A percentile compares a stretch with the other conserved stretches of the same genome.
Evolutionary conservation across 2,329 filamentous ascomycete genomes (phyloP).

Genomic region (Sphaerulina musiva): DNA sequence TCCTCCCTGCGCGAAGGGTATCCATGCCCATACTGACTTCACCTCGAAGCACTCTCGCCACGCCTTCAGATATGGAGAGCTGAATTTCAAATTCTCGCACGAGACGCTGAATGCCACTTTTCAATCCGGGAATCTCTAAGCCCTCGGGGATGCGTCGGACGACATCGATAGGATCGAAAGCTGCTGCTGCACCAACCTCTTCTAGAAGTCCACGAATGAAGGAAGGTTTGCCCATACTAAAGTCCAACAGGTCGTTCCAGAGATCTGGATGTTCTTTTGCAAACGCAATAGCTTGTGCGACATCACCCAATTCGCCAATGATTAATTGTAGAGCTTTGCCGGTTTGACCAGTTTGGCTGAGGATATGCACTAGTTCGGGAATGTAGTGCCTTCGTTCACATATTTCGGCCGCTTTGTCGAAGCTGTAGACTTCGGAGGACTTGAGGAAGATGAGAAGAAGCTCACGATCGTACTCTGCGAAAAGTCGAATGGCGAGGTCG

Average conservation of each 20-base stretch:
- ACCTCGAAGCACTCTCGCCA: constrained; percentile 75
- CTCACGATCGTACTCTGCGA: constrained; percentile 72
- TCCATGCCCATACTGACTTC: constrained; percentile 84
- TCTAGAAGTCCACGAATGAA: constrained; percentile 91
- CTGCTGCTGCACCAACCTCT: constrained; percentile 73
- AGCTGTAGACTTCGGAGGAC: constrained; percentile 73
- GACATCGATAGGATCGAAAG: constrained; percentile 81
- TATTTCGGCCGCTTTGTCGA: constrained; percentile 68
- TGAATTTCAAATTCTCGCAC: constrained; percentile 96
- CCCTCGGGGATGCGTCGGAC: constrained; percentile 88
- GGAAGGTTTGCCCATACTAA: constrained; percentile 93
- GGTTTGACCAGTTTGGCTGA: constrained; percentile 90
- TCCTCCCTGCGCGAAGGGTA: constrained; percentile 69
- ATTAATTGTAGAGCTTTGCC: constrained; percentile 88
- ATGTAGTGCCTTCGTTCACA: constrained; percentile 78
- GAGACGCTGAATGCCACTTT: constrained; percentile 82
- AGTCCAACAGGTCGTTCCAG: constrained; percentile 90
- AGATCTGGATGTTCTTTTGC: constrained; percentile 88
- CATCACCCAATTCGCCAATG: constrained; percentile 85
- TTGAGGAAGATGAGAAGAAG: constrained; percentile 84
- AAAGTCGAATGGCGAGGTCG: constrained; percentile 78
- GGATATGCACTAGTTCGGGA: constrained; percentile 88
- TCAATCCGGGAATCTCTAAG: constrained; percentile 81
- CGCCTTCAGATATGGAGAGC: constrained; percentile 82
- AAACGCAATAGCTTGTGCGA: constrained; percentile 87